These are phyloP conservation scores for Meripilus lineatus DNA, from an alignment of 1,284 basidiomycete genomes.

Conservation along the genomic window DNA sequence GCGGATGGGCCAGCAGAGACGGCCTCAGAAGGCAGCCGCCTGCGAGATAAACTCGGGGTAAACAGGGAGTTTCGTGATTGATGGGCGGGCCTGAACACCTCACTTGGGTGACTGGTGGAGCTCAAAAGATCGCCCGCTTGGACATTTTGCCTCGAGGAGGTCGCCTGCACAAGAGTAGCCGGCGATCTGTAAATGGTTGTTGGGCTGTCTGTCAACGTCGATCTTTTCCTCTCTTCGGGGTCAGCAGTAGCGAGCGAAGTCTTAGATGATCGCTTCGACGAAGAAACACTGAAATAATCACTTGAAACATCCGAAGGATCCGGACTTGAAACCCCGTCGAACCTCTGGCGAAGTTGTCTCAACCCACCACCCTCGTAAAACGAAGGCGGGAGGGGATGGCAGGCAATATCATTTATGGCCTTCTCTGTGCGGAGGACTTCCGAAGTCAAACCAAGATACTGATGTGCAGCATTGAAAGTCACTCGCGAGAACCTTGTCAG, in stretches of 20 bases:
- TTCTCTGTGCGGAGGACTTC: constrained; percentile 97
- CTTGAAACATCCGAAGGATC: constrained; percentile 43
- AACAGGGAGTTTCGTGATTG: constrained; percentile 49
- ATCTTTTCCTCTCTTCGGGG: neutral
- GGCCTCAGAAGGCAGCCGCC: constrained; percentile 11
- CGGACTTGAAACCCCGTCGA: constrained; percentile 47
- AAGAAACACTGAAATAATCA: constrained; percentile 47
- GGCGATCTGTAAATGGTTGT: constrained; percentile 10
- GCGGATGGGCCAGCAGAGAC: constrained; percentile 19
- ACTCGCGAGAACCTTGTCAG: constrained; percentile 95
- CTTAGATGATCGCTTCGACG: constrained; percentile 22
- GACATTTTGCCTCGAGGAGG: constrained; percentile 32
- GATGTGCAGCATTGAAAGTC: constrained; percentile 94
- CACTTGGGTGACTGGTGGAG: constrained; percentile 40
- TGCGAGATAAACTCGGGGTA: constrained; percentile 41
- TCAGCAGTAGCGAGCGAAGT: constrained; percentile 10
- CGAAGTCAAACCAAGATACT: constrained; percentile 91
- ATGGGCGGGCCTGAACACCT: constrained; percentile 40
- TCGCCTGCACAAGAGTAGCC: constrained; percentile 16
- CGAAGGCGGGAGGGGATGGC: constrained; percentile 84
- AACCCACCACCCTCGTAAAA: constrained; percentile 97
- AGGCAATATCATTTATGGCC: constrained; percentile 94
- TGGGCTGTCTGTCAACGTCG: constrained; percentile 20
- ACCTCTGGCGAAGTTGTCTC: constrained; percentile 83
- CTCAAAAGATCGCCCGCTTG: constrained; percentile 69